These are phyloP conservation scores for Coelastrella sp. DNA, from an alignment of 139 green algal genomes.

Conservation along the genomic window DNA sequence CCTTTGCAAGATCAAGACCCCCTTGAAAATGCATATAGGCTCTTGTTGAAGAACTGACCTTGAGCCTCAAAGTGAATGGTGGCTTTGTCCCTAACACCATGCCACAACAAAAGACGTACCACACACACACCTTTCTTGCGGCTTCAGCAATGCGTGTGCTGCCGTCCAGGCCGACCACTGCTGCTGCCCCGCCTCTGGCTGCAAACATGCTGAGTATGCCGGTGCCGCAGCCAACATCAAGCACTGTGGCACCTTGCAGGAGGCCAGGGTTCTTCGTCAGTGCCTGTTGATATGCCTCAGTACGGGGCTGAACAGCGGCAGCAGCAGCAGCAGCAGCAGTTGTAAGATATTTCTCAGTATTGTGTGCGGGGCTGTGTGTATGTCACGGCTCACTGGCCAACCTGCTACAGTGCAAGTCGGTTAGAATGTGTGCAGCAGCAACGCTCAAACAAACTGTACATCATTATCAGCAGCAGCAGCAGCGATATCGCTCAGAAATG, in stretches of 20 bases:
- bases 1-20: too few relatives aligned
- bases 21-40: too few relatives aligned
- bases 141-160: slow-evolving; percentile 70
- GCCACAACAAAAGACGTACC: neutral
- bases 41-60: neutral
- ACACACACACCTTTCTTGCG: slow-evolving; percentile 58
- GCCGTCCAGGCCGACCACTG: slow-evolving; percentile 77
- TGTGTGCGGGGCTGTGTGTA: neutral
- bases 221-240: slow-evolving; percentile 97
- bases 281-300: slow-evolving; percentile 83
- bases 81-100: too few relatives aligned
- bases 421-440: too few relatives aligned
- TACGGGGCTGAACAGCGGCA: slow-evolving; percentile 73
- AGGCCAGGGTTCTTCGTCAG: slow-evolving; percentile 84
- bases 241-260: slow-evolving; percentile 74
- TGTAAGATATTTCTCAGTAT: neutral
- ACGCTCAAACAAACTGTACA: too few relatives aligned
- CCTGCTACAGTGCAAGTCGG: neutral
- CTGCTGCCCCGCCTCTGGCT: slow-evolving; percentile 75
- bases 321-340: slow-evolving; percentile 44
- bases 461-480: too few relatives aligned
- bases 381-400: too few relatives aligned
- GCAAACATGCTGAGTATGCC: slow-evolving; percentile 97
- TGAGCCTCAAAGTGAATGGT: too few relatives aligned
- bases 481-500: too few relatives aligned